Conservation (phyloP, 805 yeast genomes). For the Nakazawaea laoshanensis region DNA sequence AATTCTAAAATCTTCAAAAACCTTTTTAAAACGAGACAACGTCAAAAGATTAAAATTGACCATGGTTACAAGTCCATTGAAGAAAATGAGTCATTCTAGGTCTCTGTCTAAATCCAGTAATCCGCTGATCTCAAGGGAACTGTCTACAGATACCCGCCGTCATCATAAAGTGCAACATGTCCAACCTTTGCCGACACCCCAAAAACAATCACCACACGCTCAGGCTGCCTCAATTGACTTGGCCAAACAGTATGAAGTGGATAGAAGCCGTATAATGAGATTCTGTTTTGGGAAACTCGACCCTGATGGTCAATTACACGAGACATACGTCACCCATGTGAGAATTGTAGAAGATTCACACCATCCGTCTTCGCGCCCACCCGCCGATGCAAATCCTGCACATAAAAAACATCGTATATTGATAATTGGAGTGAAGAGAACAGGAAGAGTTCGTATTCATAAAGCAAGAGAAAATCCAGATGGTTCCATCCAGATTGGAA, state of each 20-base stretch:
- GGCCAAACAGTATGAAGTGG: slow-evolving; percentile 52
- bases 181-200: neutral
- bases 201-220: neutral
- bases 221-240: slow-evolving; percentile 22
- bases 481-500: slow-evolving; percentile 77
- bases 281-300: slow-evolving; percentile 42
- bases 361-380: slow-evolving; percentile 64
- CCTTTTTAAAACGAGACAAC: too few species aligned
- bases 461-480: slow-evolving; percentile 79
- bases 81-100: slow-evolving; percentile 8
- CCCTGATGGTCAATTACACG: slow-evolving; percentile 32
- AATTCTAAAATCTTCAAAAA: too few species aligned
- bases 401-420: slow-evolving; percentile 57
- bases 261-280: slow-evolving; percentile 37
- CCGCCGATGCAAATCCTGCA: slow-evolving; percentile 34
- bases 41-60: too few species aligned
- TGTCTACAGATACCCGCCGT: slow-evolving; percentile 1
- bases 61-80: slow-evolving; percentile 9
- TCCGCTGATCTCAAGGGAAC: neutral
- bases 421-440: slow-evolving; percentile 50
- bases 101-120: slow-evolving; percentile 4
- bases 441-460: slow-evolving; percentile 67
- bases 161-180: neutral
- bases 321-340: slow-evolving; percentile 69
- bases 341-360: slow-evolving; percentile 66